Conservation (phyloP, 805 yeast genomes). For the Candida xiaguanensis region DNA sequence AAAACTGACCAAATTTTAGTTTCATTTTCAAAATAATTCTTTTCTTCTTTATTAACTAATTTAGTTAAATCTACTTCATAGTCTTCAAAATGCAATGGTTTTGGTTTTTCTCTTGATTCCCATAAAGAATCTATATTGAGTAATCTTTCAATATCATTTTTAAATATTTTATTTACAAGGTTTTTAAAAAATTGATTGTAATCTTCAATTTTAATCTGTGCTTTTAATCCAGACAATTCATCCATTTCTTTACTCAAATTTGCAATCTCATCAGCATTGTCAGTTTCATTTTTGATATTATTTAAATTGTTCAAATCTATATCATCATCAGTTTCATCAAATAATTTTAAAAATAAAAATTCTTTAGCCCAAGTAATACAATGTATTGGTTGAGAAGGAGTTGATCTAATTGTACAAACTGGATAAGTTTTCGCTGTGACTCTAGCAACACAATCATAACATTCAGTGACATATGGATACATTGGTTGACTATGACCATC, state of each 20-base stretch:
- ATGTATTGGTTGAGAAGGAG: slow-evolving; percentile 95
- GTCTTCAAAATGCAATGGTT: slow-evolving; percentile 45
- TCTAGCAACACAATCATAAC: slow-evolving; percentile 88
- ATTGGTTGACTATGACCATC: slow-evolving; percentile 95
- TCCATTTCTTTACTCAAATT: slow-evolving; percentile 63
- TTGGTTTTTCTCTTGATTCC: slow-evolving; percentile 69
- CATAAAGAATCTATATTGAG: slow-evolving; percentile 69
- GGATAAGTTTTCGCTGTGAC: slow-evolving; percentile 90
- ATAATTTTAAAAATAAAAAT: slow-evolving; percentile 78
- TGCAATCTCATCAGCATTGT: slow-evolving; percentile 60
- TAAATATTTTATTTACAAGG: slow-evolving; percentile 60
- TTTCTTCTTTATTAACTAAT: slow-evolving; percentile 17
- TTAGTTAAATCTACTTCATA: slow-evolving; percentile 13
- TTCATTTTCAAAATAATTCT: slow-evolving; percentile 21
- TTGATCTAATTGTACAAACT: slow-evolving; percentile 93
- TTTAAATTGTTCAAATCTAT: slow-evolving; percentile 19
- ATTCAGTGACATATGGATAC: slow-evolving; percentile 75
- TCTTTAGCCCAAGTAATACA: slow-evolving; percentile 98
- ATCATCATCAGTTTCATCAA: slow-evolving; percentile 45
- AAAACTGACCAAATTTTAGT: slow-evolving; percentile 57
- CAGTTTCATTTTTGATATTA: slow-evolving; percentile 45
- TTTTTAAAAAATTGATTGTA: slow-evolving; percentile 22
- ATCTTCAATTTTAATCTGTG: slow-evolving; percentile 12
- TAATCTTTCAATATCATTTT: slow-evolving; percentile 75
- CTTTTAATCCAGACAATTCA: slow-evolving; percentile 47